Percentiles rank a stretch among this genome's conserved stretches.
phyloP scores from a whole-genome alignment of 169 alveolate genomes.

The Besnoitia besnoiti region DNA sequence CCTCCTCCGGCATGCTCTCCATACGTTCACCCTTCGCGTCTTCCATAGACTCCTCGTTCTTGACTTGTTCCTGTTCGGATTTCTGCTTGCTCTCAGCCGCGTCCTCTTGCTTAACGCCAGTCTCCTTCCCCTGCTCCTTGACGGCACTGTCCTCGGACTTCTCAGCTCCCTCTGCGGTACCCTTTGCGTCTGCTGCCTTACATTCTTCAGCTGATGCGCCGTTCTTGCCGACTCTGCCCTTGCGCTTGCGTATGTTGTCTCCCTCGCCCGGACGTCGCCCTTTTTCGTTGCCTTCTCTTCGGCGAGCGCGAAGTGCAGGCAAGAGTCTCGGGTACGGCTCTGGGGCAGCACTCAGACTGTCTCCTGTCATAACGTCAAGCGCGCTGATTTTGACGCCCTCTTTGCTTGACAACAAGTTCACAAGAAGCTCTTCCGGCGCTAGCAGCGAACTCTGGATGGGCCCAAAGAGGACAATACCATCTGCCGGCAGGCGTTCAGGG shows the following conservation, averaged over 20 bases:
- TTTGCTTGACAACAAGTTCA: background rate
- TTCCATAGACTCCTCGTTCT: background rate
- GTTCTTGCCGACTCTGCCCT: background rate
- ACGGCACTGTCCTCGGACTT: background rate
- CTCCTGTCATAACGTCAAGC: background rate
- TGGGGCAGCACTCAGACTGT: background rate
- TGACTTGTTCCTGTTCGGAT: background rate
- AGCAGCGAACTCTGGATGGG: constrained; percentile 46
- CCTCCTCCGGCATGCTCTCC: background rate
- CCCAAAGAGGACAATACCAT: constrained; percentile 54
- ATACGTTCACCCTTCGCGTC: background rate
- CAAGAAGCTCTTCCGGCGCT: constrained; percentile 59
- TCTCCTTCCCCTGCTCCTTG: background rate
- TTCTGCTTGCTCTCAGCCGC: background rate
- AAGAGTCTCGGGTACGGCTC: background rate
- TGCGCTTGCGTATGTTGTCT: background rate
- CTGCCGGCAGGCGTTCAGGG: constrained; percentile 45
- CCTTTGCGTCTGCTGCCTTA: background rate
- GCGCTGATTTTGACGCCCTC: background rate
- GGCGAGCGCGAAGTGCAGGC: background rate
- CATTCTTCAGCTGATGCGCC: background rate
- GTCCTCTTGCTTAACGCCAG: background rate
- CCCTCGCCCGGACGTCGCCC: background rate
- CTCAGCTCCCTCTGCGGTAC: background rate
- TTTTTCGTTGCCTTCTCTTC: background rate